phyloP scores from a whole-genome alignment of 2,329 filamentous ascomycete species.

The Madurella mycetomatis region DNA sequence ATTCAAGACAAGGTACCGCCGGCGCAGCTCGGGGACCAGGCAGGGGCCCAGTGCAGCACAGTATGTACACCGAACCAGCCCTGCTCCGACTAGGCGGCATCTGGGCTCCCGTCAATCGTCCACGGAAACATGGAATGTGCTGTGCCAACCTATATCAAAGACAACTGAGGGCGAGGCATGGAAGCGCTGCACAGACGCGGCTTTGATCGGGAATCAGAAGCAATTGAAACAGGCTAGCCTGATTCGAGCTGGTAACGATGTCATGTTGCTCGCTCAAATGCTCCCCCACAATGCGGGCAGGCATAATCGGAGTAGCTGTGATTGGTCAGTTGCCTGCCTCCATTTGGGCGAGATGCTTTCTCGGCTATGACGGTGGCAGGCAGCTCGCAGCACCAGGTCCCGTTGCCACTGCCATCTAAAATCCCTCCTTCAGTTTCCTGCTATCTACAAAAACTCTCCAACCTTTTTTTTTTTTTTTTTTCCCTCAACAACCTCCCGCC shows the following conservation, averaged over 20 bases:
- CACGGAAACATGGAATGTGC: not conserved
- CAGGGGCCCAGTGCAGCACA: conserved; percentile 1
- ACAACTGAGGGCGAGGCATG: conserved; percentile 5
- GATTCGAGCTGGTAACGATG: conserved; percentile 19
- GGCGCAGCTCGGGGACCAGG: not conserved
- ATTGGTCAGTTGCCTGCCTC: conserved; percentile 23
- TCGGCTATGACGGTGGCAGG: conserved; percentile 29
- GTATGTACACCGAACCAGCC: not conserved
- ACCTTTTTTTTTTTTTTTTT: conserved; percentile 32
- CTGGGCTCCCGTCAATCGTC: not conserved
- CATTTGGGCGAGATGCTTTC: conserved; percentile 27
- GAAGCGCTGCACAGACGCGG: conserved; percentile 8
- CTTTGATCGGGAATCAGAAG: conserved; percentile 17
- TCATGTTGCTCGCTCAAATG: conserved; percentile 20
- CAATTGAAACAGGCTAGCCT: conserved; percentile 23
- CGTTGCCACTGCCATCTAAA: conserved; percentile 26
- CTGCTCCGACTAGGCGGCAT: not conserved
- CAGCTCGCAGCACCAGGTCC: conserved; percentile 19
- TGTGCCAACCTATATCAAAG: not conserved
- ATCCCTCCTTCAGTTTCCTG: conserved; percentile 28
- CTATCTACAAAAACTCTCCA: conserved; percentile 35
- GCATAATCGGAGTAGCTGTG: conserved; percentile 21
- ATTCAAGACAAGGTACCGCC: not conserved
- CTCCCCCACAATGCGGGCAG: conserved; percentile 24
- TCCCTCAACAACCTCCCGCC: conserved; percentile 9